phyloP scores from a whole-genome alignment of 176 grass and related monocot species.

The bread wheat (Triticum aestivum) region IWGSC_CS_RefSeq_v2.1 NC_057802.1:108773710-108774209 shows the following conservation, averaged over 20 bases:
- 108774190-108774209: no score
- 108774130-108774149: no score
- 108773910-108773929: conserved; percentile 39
- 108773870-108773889: conserved; percentile 50
- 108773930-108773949: conserved; percentile 62
- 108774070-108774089: no score
- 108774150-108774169: no score
- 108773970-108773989: conserved; percentile 74
- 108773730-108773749: conserved; percentile 46
- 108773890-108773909: conserved; percentile 79
- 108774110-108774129: no score
- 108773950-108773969: conserved; percentile 78
- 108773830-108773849: background rate
- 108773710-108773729: conserved; percentile 78
- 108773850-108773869: background rate
- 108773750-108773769: conserved; percentile 52
- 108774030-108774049: background rate
- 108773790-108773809: conserved; percentile 82
- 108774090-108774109: no score
- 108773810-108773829: conserved; percentile 46
- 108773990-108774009: conserved; percentile 65
- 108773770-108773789: conserved; percentile 61
- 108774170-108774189: no score
- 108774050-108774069: no score
- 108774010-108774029: background rate